Evolutionary conservation across 139 green algal species (phyloP), one percentile per base, ranked within the genome.

Genomic region (Chlorella sp.): DNA sequence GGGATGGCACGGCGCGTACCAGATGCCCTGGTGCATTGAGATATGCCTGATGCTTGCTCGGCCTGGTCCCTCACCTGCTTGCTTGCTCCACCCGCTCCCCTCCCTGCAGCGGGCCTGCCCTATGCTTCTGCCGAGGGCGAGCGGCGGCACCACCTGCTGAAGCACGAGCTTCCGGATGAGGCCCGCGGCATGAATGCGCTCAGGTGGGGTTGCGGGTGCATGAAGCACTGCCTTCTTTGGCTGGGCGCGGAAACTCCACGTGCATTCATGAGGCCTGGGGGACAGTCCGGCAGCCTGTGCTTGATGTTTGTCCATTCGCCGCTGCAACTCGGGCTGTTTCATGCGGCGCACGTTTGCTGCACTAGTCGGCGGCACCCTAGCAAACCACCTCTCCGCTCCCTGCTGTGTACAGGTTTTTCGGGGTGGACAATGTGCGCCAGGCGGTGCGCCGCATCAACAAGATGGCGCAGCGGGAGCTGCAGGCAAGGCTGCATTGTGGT

Each of bases 391-490:
- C n/a, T 25, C 64, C 4, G 17, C 13, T 26, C 28, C 44, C 44
- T 1, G 41, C 44, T 44, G 28, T 32, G 11, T n/a, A 20, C 78
- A 74, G 78, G 44, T 78, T 69, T 38, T 84, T 84, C 81, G 70
- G 51, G 20, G 82, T 87, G 41, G 71, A 78, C 67, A 87, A 78
- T 17, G 67, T 87, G 65, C 65, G 62, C 2, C 67, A 87, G 69
- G 85, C 85, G 13, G 51, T 89, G 76, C 62, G 73, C 30, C 56
- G 71, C 32, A 82, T 83, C 51, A 78, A 82, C 68, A 71, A 74
- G 6, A 89, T 89, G 85, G 65, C 85, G 55, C 85, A 89, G 56
- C 51, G 68, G 4, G 85, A 89, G 75, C 74, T 89, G 65, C 80
- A 85, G 80, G 80, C 57, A n/a, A 38, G 57, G 7, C 44, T 55